Evolutionary conservation across 257 asterid species (phyloP).

Genomic region (Solanum piurae): DNA sequence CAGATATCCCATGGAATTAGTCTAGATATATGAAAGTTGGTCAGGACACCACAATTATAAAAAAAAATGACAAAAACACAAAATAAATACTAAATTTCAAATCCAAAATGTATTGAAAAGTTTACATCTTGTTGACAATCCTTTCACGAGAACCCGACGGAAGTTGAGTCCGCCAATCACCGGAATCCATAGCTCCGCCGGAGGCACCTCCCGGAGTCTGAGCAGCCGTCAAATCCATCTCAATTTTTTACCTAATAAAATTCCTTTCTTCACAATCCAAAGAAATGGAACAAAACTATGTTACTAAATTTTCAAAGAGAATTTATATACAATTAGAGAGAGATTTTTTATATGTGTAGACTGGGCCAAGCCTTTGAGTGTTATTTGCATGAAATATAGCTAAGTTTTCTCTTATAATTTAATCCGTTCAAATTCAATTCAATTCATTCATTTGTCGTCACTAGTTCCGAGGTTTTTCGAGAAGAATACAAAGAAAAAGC

Average conservation of each 20-base stretch:
- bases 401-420: no score
- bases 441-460: no score
- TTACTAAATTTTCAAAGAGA: background rate
- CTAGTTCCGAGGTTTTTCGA: no score
- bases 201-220: background rate
- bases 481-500: background rate
- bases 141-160: constrained; percentile 49
- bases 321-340: no score
- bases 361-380: no score
- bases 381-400: no score
- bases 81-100: background rate
- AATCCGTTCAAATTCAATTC: no score
- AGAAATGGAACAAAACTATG: background rate
- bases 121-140: constrained; percentile 58
- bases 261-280: background rate
- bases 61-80: background rate
- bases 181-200: background rate
- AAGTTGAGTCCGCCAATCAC: constrained; percentile 65
- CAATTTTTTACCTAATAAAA: background rate
- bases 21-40: background rate
- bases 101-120: background rate
- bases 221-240: background rate
- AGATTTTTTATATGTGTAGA: no score
- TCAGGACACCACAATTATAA: background rate
- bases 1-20: background rate